Evolutionary conservation across 2,329 filamentous ascomycete species (phyloP), one percentile per base, ranked within the genome.

Genomic region (Diplodia corticola): DNA sequence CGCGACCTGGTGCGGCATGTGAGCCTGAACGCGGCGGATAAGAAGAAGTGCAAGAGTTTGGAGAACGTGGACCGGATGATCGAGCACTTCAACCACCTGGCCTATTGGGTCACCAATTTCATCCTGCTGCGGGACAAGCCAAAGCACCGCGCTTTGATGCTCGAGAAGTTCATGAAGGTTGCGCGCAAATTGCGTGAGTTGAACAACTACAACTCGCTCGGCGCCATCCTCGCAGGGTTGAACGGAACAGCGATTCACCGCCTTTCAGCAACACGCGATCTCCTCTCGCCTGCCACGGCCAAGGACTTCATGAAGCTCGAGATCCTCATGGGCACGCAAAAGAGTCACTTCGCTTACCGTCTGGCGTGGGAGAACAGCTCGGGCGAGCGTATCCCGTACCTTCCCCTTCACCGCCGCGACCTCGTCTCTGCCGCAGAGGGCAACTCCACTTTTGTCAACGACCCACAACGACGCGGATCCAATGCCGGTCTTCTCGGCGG

Each of bases 201-300:
- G 68, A 97, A 98, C 81, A 98, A 99, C 78, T 99, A 98, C 82
- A 98, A 98, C 76, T 91, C 93, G 0, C 83, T 99, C 1, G 94
- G 93, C n/a, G 94, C 95, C 7, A 88, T 99, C 40, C 86, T 99
- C 67, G 94, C 95, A 6, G 95, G 94, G 9, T 90, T 99, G 73
- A 96, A 96, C 75, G 91, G 91, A 67, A 91, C 91, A 2, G 88
- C 93, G 0, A 89, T 99, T 30, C 90, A 95, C 74, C 90, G 95
- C 20, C 85, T 99, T 1, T 82, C 85, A 0, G 90, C 93, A 71
- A 98, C 95, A 0, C 85, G 90, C 68, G 87, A 90, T 15, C 80
- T 97, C 17, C 87, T 98, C 3, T 85, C 91, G 1, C 79, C 85
- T 6, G 85, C 89, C 1, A 85, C 89, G 0, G 89, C 91, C 71